phyloP scores from a whole-genome alignment of 1,139 yeast species.

The Diutina ranongensis region DNA sequence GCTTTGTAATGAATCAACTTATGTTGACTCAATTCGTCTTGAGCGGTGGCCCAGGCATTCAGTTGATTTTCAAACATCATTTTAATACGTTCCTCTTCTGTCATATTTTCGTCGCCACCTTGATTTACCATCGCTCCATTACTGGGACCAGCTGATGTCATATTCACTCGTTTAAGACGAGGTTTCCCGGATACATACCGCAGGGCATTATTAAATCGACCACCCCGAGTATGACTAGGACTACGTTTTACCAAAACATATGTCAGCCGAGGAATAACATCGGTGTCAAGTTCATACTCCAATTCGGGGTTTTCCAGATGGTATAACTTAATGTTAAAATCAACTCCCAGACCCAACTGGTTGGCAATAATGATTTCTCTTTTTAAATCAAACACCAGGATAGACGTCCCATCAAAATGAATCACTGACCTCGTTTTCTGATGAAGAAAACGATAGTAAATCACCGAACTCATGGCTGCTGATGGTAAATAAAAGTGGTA shows the following conservation, averaged over 20 bases:
- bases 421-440: conserved; percentile 74
- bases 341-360: conserved; percentile 73
- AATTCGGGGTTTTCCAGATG: conserved; percentile 60
- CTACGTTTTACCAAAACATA: conserved; percentile 73
- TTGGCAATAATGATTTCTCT: conserved; percentile 79
- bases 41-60: conserved; percentile 91
- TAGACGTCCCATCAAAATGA: conserved; percentile 91
- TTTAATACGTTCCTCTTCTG: conserved; percentile 82
- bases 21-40: conserved; percentile 76
- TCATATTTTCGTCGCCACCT: conserved; percentile 22
- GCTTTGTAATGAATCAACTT: conserved; percentile 42
- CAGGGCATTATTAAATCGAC: conserved; percentile 36
- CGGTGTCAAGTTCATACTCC: conserved; percentile 78
- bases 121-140: neutral
- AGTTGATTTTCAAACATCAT: conserved; percentile 90
- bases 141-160: neutral
- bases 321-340: conserved; percentile 65
- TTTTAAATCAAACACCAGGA: conserved; percentile 87
- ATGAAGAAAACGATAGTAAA: conserved; percentile 78
- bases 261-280: conserved; percentile 80
- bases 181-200: conserved; percentile 87
- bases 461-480: conserved; percentile 85
- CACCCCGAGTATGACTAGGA: conserved; percentile 34
- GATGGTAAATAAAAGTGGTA: neutral
- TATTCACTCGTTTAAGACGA: conserved; percentile 28